phyloP scores from a whole-genome alignment of 805 yeast species.

The Myxozyma udenii region DNA sequence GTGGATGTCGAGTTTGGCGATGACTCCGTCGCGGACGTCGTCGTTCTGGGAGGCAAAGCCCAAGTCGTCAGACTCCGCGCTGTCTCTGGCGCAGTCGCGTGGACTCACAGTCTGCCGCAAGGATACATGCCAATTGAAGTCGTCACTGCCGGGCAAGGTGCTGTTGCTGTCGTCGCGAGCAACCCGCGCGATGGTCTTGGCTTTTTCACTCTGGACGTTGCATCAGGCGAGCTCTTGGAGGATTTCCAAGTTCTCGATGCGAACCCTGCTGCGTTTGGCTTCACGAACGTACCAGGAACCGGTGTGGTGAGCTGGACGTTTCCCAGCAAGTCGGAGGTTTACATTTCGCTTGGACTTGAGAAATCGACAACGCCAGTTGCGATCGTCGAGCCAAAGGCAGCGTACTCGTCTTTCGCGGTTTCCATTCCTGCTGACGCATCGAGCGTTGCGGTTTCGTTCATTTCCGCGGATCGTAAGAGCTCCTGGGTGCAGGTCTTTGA shows the following conservation, averaged over 20 bases:
- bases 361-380: too few species aligned
- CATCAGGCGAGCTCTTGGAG: background rate
- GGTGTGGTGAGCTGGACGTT: slow-evolving; percentile 10
- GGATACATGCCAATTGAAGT: slow-evolving; percentile 13
- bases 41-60: slow-evolving; percentile 18
- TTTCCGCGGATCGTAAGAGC: background rate
- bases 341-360: too few species aligned
- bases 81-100: slow-evolving; percentile 9
- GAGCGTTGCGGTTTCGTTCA: too few species aligned
- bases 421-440: background rate
- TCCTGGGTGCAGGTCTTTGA: background rate
- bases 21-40: slow-evolving; percentile 1
- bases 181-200: slow-evolving; percentile 11
- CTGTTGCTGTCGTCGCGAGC: slow-evolving; percentile 13
- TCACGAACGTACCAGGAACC: background rate
- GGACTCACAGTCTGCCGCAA: slow-evolving; percentile 5
- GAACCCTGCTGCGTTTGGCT: slow-evolving; percentile 13
- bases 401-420: slow-evolving; percentile 7
- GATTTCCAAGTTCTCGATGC: slow-evolving; percentile 9
- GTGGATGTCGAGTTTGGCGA: too few species aligned
- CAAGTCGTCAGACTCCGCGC: slow-evolving; percentile 5
- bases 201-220: background rate
- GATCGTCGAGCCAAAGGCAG: too few species aligned
- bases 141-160: background rate
- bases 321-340: slow-evolving; percentile 5